Base-by-base conservation (phyloP, 2,329 filamentous ascomycete species). In the Aschersonia sp. region DNA sequence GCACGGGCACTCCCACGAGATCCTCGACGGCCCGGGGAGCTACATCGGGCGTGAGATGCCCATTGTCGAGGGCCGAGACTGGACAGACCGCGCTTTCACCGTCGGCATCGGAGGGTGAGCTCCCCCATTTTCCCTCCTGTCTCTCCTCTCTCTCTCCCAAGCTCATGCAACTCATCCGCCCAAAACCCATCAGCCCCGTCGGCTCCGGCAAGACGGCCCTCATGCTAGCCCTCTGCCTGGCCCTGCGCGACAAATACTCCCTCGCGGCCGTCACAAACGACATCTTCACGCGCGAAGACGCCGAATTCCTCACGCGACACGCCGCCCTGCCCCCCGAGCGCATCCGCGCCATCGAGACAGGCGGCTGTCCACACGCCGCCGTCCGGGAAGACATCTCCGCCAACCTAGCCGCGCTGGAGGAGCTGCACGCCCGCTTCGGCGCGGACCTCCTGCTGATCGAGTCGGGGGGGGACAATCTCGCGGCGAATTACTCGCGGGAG, bases 201-300 rank as follows among this genome's bases (percentile, higher is more conserved):
- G 92, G 92, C 54, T 96, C 89, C 30, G 92, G 92, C 61, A 98
- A 98, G 68, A 97, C 92, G 0, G 92, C 92, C 20, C 78, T 97
- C 31, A 97, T 98, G 91, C 81, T 96, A 9, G 84, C 86, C 40
- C 85, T 97, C 56, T 96, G 89, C 71, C 82, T 82, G 38, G 83
- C 84, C 5, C 81, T 98, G 5, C 85, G 92, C 52, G 74, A 82
- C 46, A 72, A 77, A 48, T 89, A 86, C 77, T 88, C 82, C 61
- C 85, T 98, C 59, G 92, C 92, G 1, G 92, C 89, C 51, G 91
- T 98, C 29, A 98, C 92, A 45, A 97, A 97, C 74, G 91, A 97
- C 73, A 97, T 97, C 73, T 97, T 97, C 74, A 97, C 91, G 29
- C 84, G 85, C 54, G 92, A 98, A 70, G 92, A 98, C 73, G 89